These are phyloP conservation scores for Ogataea paraovalis DNA, from an alignment of 805 yeast species.

Conservation along the genomic window DNA sequence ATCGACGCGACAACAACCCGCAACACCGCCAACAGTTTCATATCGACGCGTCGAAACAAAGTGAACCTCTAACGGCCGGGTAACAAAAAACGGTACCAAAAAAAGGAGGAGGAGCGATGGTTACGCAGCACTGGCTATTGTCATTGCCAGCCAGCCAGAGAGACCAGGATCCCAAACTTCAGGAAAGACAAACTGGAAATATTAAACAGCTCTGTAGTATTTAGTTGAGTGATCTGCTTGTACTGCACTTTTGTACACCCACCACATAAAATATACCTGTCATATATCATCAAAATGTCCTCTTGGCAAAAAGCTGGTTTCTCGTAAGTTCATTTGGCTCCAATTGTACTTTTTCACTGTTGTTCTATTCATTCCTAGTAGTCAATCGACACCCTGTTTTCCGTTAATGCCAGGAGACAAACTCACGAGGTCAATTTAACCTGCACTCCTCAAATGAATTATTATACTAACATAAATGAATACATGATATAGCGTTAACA, in stretches of 20 bases:
- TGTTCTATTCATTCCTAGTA: not conserved
- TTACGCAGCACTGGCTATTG: not conserved
- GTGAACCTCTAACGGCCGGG: not conserved
- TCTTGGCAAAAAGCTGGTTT: conserved; percentile 66
- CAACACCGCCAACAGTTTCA: not conserved
- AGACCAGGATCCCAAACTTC: no score
- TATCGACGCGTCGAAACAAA: not conserved
- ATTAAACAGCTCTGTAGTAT: not conserved
- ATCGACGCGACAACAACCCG: not conserved
- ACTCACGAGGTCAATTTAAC: not conserved
- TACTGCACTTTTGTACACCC: not conserved
- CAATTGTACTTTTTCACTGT: not conserved
- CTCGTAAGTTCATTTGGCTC: conserved; percentile 38
- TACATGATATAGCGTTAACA: conserved; percentile 55
- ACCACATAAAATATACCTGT: no score
- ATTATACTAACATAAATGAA: not conserved
- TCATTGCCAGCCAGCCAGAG: not conserved
- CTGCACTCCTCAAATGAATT: no score
- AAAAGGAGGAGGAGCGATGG: not conserved
- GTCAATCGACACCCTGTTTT: not conserved
- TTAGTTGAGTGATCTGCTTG: no score
- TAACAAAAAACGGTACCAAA: no score
- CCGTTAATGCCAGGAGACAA: not conserved
- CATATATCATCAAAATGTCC: conserved; percentile 36
- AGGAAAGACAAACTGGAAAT: not conserved